These are phyloP conservation scores for Penicillium salamii DNA, from an alignment of 495 filamentous ascomycete genomes.

Conservation along the genomic window DNA sequence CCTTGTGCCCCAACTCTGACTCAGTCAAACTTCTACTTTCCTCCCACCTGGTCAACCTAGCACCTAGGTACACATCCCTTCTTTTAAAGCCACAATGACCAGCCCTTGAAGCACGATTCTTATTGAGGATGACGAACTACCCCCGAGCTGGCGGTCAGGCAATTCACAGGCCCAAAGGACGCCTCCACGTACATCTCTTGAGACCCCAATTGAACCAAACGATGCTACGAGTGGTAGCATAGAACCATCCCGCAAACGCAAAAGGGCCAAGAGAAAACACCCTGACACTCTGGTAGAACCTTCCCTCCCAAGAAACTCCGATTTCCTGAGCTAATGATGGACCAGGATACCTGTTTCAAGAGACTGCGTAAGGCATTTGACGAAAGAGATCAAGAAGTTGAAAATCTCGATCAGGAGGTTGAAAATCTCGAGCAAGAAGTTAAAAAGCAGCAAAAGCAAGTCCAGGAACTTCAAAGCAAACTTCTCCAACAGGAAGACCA, in stretches of 20 bases:
- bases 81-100: background rate
- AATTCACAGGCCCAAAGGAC: background rate
- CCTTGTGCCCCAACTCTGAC: background rate
- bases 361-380: background rate
- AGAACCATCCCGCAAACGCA: no score
- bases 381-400: no score
- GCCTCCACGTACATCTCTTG: background rate
- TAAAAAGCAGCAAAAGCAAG: background rate
- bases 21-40: background rate
- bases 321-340: background rate
- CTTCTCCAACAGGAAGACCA: background rate
- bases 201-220: background rate
- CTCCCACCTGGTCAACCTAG: background rate
- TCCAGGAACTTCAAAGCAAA: background rate
- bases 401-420: no score
- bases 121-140: background rate
- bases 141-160: background rate
- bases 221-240: background rate
- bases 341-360: background rate
- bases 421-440: background rate
- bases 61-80: background rate
- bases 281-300: background rate
- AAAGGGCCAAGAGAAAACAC: background rate
- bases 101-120: background rate
- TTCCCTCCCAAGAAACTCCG: background rate